A percentile compares a stretch with the other conserved stretches of the same genome.
phyloP scores from a whole-genome alignment of 176 grass and related monocot genomes.

The Miscanthus lutarioriparius region DNA sequence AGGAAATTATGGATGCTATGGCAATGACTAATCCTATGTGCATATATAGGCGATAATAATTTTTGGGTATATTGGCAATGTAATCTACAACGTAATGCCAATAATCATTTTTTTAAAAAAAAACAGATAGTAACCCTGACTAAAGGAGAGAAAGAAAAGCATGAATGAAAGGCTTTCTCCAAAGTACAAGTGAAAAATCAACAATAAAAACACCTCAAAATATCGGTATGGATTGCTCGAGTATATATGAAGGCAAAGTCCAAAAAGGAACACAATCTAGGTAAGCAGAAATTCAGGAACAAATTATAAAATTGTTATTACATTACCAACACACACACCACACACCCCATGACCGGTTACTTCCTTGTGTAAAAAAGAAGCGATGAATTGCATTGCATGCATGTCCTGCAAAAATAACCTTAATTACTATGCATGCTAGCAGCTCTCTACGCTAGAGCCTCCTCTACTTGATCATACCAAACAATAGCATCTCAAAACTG shows the following conservation, averaged over 20 bases:
- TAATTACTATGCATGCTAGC: slow-evolving; percentile 6
- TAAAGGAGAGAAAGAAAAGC: background rate
- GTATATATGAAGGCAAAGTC: background rate
- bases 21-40: background rate
- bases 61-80: background rate
- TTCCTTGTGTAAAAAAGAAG: slow-evolving; percentile 47
- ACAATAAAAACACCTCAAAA: background rate
- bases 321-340: background rate
- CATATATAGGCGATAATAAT: background rate
- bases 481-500: slow-evolving; percentile 4
- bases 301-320: slow-evolving; percentile 38
- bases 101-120: too few relatives aligned
- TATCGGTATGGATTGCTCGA: background rate
- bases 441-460: slow-evolving; percentile 5
- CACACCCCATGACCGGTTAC: background rate
- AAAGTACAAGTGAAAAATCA: background rate
- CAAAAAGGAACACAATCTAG: slow-evolving; percentile 6
- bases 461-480: slow-evolving; percentile 18
- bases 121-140: background rate
- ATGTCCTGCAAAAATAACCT: slow-evolving; percentile 16
- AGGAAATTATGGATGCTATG: background rate
- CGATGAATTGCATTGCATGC: slow-evolving; percentile 30
- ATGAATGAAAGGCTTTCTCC: background rate
- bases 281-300: slow-evolving; percentile 2
- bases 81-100: background rate